Evolutionary conservation across 306 rosid genomes (phyloP), one percentile per base, ranked within the genome.

Genomic region (Fragaria ananassa): DNA sequence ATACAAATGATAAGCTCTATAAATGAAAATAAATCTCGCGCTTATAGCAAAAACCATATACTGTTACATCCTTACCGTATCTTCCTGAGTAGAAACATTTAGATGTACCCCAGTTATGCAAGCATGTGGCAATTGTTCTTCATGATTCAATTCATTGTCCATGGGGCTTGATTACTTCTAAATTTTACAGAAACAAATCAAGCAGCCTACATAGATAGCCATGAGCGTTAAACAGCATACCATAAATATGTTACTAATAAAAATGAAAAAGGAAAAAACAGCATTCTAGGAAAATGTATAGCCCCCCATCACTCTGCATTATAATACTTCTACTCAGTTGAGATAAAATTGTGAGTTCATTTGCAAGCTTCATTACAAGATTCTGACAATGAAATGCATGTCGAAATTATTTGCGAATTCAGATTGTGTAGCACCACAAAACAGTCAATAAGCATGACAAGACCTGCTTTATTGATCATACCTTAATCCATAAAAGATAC

Each of bases 1-100:
- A 51, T 71, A 31, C 11, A 53, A 53, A 56, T 2, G 10, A 60
- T 72, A 42, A 56, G 39, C 25, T 72, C 53, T 72, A 14, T 56
- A 11, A 29, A 70, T 9, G 53, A 65, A 18, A 17, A 19, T 14
- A 62, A 62, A 31, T 31, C 68, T 14, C 49, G 19, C 1, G 14
- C 29, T 37, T 39, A 8, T 65, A 19, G 47, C 49, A 18, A 65
- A 37, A n/a, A 18, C 8, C 8, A 18, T 21, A 42, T 10, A 42
- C 27, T 11, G 51, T 67, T 14, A 72, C 78, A 67, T 70, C 73
- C 96, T 88, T 87, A 92, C 97, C 71, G 77, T 80, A 64, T 90
- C 93, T 19, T 70, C 78, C 81, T 71, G 68, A 3, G 87, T 75
- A 76, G 81, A 62, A 84, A 92, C 54, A 70, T 65, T 83, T 58